Conservation (phyloP, 2,329 filamentous ascomycete species). For the Samsoniella hepiali region DNA sequence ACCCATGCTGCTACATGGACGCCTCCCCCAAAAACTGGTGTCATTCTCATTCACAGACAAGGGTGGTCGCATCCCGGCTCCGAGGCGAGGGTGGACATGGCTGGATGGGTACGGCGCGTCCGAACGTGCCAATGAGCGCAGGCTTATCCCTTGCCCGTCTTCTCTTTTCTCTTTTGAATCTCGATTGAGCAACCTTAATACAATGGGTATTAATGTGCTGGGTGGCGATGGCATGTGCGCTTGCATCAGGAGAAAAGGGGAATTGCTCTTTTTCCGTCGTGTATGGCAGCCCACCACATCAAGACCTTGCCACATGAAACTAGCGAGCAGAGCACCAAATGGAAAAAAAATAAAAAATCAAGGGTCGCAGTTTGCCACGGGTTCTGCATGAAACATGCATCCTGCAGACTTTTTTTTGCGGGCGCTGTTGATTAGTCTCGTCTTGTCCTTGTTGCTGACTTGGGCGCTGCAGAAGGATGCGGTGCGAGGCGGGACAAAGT, state of each 20-base stretch:
- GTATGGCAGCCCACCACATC: not conserved
- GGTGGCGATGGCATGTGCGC: conserved; percentile 1
- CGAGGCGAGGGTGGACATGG: not conserved
- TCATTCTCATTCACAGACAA: not conserved
- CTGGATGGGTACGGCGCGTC: not conserved
- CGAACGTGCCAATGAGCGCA: not conserved
- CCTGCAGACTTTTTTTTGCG: not conserved
- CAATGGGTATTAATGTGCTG: not conserved
- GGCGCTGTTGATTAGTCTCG: not conserved
- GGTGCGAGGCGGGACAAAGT: not conserved
- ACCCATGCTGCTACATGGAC: not conserved
- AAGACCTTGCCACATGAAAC: not conserved
- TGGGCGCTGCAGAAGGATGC: not conserved
- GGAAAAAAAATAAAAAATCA: too few species aligned
- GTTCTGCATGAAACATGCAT: conserved; percentile 7
- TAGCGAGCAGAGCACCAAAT: not conserved
- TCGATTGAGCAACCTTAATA: not conserved
- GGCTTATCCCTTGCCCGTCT: not conserved
- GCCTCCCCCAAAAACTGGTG: not conserved
- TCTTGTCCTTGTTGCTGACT: not conserved
- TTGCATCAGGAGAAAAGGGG: not conserved
- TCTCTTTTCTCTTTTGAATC: not conserved
- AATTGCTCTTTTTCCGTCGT: not conserved
- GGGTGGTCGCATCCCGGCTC: not conserved
- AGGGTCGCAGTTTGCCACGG: conserved; percentile 3